A percentile compares a stretch with the other conserved stretches of the same genome.
phyloP scores from a whole-genome alignment of 2,329 filamentous ascomycete species.

The Diaporthe batatas region DNA sequence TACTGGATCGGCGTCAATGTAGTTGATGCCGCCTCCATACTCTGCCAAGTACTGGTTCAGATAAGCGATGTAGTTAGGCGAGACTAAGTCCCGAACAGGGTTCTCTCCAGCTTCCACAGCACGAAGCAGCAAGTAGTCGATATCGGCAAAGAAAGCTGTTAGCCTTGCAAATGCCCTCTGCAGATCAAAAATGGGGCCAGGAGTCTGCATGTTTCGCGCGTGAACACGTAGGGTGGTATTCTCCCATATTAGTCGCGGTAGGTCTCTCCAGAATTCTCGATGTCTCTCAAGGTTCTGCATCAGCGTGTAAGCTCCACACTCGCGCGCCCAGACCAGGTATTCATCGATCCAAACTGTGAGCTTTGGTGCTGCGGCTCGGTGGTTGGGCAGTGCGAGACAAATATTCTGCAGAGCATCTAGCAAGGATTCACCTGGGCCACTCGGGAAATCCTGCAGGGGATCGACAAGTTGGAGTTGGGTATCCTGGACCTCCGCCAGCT shows the following conservation, averaged over 20 bases:
- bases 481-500: slow-evolving; percentile 41
- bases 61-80: slow-evolving; percentile 60
- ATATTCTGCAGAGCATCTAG: slow-evolving; percentile 49
- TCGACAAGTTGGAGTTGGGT: slow-evolving; percentile 52
- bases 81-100: slow-evolving; percentile 56
- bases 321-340: slow-evolving; percentile 59
- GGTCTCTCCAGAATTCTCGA: slow-evolving; percentile 63
- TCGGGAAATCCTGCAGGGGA: slow-evolving; percentile 63
- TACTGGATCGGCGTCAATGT: slow-evolving; percentile 44
- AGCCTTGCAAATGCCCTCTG: slow-evolving; percentile 62
- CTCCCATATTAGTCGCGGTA: slow-evolving; percentile 64
- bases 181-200: slow-evolving; percentile 53
- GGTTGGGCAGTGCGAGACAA: slow-evolving; percentile 45
- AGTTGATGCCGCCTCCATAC: slow-evolving; percentile 25
- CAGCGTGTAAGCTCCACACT: slow-evolving; percentile 52
- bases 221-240: slow-evolving; percentile 43
- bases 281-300: slow-evolving; percentile 60
- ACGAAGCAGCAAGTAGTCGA: slow-evolving; percentile 59
- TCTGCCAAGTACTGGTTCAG: slow-evolving; percentile 43
- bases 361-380: slow-evolving; percentile 44
- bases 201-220: slow-evolving; percentile 47
- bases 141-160: slow-evolving; percentile 63
- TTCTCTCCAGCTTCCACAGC: slow-evolving; percentile 47
- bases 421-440: slow-evolving; percentile 49
- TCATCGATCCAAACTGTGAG: slow-evolving; percentile 65